Evolutionary conservation across 78 protist genomes (phyloP).

Genomic region (Bodo saltans): DNA sequence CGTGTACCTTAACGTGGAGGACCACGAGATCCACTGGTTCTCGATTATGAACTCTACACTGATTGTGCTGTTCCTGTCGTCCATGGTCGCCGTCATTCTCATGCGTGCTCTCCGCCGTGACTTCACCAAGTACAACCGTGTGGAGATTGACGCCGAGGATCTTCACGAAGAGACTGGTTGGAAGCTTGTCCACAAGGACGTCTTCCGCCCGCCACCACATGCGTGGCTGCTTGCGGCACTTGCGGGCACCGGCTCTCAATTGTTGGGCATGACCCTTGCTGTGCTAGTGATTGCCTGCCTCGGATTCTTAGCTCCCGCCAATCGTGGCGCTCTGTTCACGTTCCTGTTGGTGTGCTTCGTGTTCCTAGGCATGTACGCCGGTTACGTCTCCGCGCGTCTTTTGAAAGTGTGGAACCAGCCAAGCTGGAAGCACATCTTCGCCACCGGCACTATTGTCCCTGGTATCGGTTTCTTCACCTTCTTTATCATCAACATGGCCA

Average conservation of each 20-base stretch:
- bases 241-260: constrained; percentile 83
- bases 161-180: constrained; percentile 89
- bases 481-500: constrained; percentile 54
- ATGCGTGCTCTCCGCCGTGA: constrained; percentile 72
- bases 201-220: constrained; percentile 86
- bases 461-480: constrained; percentile 52
- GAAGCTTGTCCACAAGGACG: constrained; percentile 96
- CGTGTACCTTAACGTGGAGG: constrained; percentile 65
- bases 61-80: constrained; percentile 87
- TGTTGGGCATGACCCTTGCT: constrained; percentile 67
- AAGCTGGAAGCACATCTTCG: constrained; percentile 45
- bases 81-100: constrained; percentile 91
- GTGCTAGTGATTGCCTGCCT: constrained; percentile 68
- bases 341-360: constrained; percentile 82
- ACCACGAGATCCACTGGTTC: constrained; percentile 87
- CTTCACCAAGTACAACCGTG: neutral
- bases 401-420: constrained; percentile 50
- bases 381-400: constrained; percentile 47
- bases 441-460: constrained; percentile 59
- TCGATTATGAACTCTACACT: constrained; percentile 87
- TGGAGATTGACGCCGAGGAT: constrained; percentile 35
- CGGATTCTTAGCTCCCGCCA: constrained; percentile 95
- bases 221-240: constrained; percentile 65
- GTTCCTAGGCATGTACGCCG: constrained; percentile 70
- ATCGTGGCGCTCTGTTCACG: constrained; percentile 80